Evolutionary conservation across 495 filamentous ascomycete species (phyloP), one percentile per base, ranked within the genome.

Genomic region (Poronia punctata): DNA sequence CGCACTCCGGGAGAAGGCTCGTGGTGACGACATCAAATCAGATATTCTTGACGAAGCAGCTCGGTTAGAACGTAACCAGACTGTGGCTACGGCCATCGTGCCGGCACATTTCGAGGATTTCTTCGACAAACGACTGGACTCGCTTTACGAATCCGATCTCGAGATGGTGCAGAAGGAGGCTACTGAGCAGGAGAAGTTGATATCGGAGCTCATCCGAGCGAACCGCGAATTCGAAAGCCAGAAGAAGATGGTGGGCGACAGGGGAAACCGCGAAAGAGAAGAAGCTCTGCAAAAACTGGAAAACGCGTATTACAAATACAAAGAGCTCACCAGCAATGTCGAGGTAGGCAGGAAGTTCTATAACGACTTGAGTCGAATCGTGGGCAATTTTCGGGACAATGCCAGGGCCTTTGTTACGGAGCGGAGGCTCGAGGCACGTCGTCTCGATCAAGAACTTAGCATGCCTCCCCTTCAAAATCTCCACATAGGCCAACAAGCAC

Each of bases 291-390:
- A 98, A 58, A 78, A 78, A 28, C 70, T 98, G 15, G 90, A 97
- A 57, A 92, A 88, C 39, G 92, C 86, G 7, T 95, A 93, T 56
- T 73, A 86, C 61, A 92, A 88, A 63, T 96, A 96, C 62, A 93
- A 92, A 61, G 89, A 98, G 59, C 83, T 96, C 38, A 78, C 93
- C 28, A 83, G 74, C 28, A 93, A 97, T 53, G 64, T 95, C 0
- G 87, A 96, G 39, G 84, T 82, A 0, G 92, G 86, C 1, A 65
- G 90, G 28, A 95, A 94, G 52, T 98, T 98, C 58, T 98, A 97
- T 66, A 97, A 98, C 54, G 89, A 96, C 52, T 74, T 98, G 2
- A 84, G 79, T 27, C 84, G 82, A 59, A 88, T 95, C 29, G 79
- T 95, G 1, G 78, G 70, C 7, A 71, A 82, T 17, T 72, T 70